Evolutionary conservation across 768 basidiomycete genomes (phyloP), one percentile per base, ranked within the genome.

Genomic region (Pisolithus microcarpus): DNA sequence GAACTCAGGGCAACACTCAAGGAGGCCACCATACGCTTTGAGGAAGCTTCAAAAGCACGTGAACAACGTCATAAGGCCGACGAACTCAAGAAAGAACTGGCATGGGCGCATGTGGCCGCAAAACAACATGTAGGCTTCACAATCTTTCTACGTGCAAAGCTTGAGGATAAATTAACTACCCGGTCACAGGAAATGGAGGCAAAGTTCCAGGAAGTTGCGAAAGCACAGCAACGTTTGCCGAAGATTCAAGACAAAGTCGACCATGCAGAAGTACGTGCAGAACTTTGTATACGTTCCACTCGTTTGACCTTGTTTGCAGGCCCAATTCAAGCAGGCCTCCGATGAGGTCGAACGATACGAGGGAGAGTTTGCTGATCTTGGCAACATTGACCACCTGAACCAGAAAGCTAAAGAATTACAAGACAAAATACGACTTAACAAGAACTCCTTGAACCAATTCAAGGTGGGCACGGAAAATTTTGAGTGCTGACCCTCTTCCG

Each of bases 101-200:
- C 91, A 3, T 96, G 94, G 93, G 79, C 91, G 13, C 85, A 88
- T 58, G 87, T 95, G 19, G 75, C 72, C 13, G 68, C 70, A 8
- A 92, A 93, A 63, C 76, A 88, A 64, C 66, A 71, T 44, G 88
- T 83, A 60, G 51, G 82, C 49, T 15, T 28, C 13, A 7, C 9
- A 48, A 38, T 24, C 23, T 11, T 21, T 5, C 24, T n/a, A 16
- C 43, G n/a, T 30, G 23, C 19, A 15, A 40, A 18, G 3, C 7
- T 16, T 7, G 7, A 26, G 16, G n/a, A 7, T 13, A 28, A 1
- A 7, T 38, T 19, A 28, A 48, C 26, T 40, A 26, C 23, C 13
- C 50, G 26, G 6, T 5, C 38, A 21, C 38, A 79, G 74, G 79
- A 80, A 57, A 60, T 81, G 61, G 62, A 65, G 23, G 53, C 54